Evolutionary conservation across 177 flowering plant genomes (phyloP).

Genomic region (Vitis hybrid): DNA sequence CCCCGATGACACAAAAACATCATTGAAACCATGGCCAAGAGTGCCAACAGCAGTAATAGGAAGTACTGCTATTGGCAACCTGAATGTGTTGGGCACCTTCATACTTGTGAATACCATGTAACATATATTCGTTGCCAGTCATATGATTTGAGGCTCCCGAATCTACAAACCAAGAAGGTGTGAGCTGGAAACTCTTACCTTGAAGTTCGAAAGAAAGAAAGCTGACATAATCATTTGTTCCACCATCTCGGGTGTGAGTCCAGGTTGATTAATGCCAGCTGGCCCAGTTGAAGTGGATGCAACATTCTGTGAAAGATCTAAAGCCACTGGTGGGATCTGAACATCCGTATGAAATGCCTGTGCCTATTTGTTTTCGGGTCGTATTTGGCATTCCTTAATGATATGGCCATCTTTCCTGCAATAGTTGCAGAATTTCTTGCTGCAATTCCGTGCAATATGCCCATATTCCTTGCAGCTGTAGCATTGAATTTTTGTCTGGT

Average conservation of each 20-base stretch:
- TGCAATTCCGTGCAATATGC: conserved; percentile 10
- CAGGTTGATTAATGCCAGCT: neutral
- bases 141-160: conserved; percentile 13
- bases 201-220: conserved; percentile 7
- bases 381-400: conserved; percentile 6
- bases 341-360: neutral
- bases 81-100: neutral
- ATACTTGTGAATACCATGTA: too few relatives aligned
- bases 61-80: neutral
- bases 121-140: neutral
- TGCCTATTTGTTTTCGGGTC: neutral
- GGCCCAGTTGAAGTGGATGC: neutral
- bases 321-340: neutral
- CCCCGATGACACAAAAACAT: conserved; percentile 8
- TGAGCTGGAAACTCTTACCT: neutral
- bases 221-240: conserved; percentile 15
- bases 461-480: conserved; percentile 8
- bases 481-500: conserved; percentile 5
- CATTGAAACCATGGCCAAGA: neutral
- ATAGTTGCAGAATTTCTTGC: conserved; percentile 14
- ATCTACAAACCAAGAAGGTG: conserved; percentile 1
- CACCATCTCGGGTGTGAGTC: conserved; percentile 6
- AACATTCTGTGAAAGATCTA: neutral
- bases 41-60: neutral
- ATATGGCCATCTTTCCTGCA: conserved; percentile 10